Conservation (phyloP, 2,329 filamentous ascomycete genomes). For the Monilinia laxa region DNA sequence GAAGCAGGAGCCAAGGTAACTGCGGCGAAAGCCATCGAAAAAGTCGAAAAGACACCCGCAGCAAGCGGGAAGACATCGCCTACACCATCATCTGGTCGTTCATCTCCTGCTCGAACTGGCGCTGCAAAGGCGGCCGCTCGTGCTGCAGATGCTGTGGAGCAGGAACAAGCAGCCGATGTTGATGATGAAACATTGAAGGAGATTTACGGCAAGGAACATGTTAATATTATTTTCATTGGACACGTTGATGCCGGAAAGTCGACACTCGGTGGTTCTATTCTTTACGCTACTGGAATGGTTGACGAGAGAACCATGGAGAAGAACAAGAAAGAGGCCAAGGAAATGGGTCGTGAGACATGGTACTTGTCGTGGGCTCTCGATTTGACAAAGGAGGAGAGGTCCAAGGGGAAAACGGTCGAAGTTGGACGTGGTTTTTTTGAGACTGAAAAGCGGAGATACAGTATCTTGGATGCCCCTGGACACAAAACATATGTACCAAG, state of each 20-base stretch:
- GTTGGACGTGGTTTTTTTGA: conserved; percentile 96
- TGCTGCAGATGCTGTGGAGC: conserved; percentile 78
- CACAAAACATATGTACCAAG: conserved; percentile 98
- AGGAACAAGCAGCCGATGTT: conserved; percentile 67
- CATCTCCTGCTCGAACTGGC: conserved; percentile 67
- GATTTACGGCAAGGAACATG: conserved; percentile 88
- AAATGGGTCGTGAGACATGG: conserved; percentile 95
- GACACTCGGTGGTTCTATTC: conserved; percentile 87
- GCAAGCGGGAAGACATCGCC: conserved; percentile 75
- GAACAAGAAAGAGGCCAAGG: conserved; percentile 95
- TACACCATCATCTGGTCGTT: conserved; percentile 77
- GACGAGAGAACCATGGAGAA: conserved; percentile 98
- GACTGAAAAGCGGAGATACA: conserved; percentile 93
- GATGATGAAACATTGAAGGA: conserved; percentile 86
- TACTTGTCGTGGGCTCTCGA: conserved; percentile 98
- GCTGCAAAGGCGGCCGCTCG: conserved; percentile 56
- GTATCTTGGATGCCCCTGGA: conserved; percentile 92
- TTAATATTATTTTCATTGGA: conserved; percentile 97
- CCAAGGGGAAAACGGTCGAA: conserved; percentile 97
- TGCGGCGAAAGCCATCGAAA: conserved; percentile 87
- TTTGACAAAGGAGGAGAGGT: conserved; percentile 91
- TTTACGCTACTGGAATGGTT: conserved; percentile 97
- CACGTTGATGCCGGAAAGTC: conserved; percentile 99
- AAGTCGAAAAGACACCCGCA: conserved; percentile 72
- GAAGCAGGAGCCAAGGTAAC: conserved; percentile 81